These are phyloP conservation scores for Teunomyces tritomae DNA, from an alignment of 805 yeast species.

Conservation along the genomic window DNA sequence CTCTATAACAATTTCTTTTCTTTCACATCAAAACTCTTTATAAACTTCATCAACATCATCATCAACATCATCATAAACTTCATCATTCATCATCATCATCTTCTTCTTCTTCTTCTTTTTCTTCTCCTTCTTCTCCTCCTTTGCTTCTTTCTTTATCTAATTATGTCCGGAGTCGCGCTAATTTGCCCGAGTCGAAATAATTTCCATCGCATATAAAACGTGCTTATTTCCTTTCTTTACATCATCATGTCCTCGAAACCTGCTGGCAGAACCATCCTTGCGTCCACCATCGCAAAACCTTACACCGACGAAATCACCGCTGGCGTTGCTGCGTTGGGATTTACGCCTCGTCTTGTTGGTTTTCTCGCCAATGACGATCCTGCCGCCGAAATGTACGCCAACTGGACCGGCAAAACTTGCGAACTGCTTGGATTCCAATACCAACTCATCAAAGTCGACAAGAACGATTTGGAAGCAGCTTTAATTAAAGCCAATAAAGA, in stretches of 20 bases:
- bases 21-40: too few species aligned
- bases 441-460: conserved; percentile 69
- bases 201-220: background rate
- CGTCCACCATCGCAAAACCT: conserved; percentile 82
- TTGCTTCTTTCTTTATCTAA: too few species aligned
- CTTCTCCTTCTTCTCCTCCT: too few species aligned
- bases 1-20: too few species aligned
- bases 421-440: conserved; percentile 82
- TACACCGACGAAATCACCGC: conserved; percentile 68
- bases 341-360: conserved; percentile 81
- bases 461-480: conserved; percentile 81
- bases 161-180: background rate
- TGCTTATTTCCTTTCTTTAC: background rate
- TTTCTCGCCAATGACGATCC: conserved; percentile 91
- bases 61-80: too few species aligned
- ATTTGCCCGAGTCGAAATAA: conserved; percentile 3
- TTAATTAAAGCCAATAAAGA: conserved; percentile 81
- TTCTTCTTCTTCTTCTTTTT: too few species aligned
- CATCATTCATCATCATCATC: too few species aligned
- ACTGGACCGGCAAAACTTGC: conserved; percentile 92
- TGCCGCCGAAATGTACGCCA: conserved; percentile 92
- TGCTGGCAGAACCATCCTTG: conserved; percentile 80
- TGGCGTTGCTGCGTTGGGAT: conserved; percentile 51
- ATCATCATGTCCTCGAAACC: conserved; percentile 23
- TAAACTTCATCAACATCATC: too few species aligned